These are phyloP conservation scores for Rauvolfia tetraphylla DNA, from an alignment of 257 asterid species.

Conservation along the genomic window DNA sequence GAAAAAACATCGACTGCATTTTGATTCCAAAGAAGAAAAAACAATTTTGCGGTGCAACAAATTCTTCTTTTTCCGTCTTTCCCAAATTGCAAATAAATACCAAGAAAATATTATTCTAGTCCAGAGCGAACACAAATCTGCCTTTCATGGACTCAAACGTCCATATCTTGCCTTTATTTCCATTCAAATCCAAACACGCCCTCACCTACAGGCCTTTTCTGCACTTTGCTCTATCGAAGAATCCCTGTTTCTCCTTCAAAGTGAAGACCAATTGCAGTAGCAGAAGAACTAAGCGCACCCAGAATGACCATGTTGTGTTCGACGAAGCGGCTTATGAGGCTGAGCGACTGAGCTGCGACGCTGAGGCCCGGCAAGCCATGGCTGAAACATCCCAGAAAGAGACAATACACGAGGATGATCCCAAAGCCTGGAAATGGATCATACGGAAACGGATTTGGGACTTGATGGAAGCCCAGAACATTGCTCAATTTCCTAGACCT, in stretches of 20 bases:
- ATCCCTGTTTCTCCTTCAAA: conserved; percentile 9
- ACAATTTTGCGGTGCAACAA: no score
- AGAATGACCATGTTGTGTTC: conserved; percentile 37
- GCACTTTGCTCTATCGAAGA: neutral
- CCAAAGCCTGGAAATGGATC: conserved; percentile 89
- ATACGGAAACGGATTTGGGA: conserved; percentile 86
- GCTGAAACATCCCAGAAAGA: conserved; percentile 48
- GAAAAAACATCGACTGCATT: no score
- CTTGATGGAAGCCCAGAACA: conserved; percentile 72
- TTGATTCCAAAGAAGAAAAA: no score
- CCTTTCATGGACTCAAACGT: neutral
- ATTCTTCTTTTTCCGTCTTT: no score
- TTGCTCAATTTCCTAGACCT: conserved; percentile 90
- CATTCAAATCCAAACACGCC: conserved; percentile 1
- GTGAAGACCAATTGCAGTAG: conserved; percentile 10
- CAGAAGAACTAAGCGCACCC: conserved; percentile 28
- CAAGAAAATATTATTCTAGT: no score
- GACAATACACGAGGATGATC: conserved; percentile 45
- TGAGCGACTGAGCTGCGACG: conserved; percentile 70
- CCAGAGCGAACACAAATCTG: neutral
- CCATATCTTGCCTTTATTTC: neutral
- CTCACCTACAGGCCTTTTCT: neutral
- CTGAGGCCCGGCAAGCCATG: conserved; percentile 68
- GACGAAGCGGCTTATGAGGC: conserved; percentile 75
- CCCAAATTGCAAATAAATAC: no score